Evolutionary conservation across 306 rosid species (phyloP).

Genomic region (Trichosanthes truncata): DNA sequence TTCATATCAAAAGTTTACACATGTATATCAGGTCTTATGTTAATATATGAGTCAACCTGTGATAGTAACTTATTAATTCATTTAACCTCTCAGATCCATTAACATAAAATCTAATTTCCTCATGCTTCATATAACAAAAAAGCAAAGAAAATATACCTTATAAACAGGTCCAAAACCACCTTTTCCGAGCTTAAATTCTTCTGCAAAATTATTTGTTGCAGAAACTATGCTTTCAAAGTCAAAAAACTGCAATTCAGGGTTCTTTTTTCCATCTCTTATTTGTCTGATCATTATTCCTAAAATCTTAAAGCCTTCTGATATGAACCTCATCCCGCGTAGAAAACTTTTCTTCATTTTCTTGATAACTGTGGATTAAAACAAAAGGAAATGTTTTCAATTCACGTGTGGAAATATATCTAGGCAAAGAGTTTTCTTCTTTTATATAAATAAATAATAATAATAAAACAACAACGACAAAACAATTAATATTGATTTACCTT

Average conservation of each 20-base stretch:
- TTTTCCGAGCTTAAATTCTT: background rate
- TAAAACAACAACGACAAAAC: background rate
- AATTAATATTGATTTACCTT: background rate
- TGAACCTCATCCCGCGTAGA: background rate
- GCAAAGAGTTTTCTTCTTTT: no score
- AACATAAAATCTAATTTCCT: no score
- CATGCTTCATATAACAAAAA: background rate
- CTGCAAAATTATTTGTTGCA: background rate
- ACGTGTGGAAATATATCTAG: no score
- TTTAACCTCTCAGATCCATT: no score
- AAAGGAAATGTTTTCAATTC: background rate
- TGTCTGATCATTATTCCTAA: background rate
- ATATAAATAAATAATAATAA: no score
- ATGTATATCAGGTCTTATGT: no score
- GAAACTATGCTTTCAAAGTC: background rate
- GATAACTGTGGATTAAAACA: background rate
- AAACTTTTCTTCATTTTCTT: background rate
- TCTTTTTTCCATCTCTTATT: background rate
- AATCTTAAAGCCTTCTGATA: background rate
- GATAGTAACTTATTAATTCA: no score
- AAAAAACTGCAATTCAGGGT: background rate
- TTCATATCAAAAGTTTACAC: no score
- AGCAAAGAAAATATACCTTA: background rate
- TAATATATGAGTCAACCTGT: no score
- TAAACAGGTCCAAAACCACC: slow-evolving; percentile 1